Conservation (phyloP, 2,329 filamentous ascomycete species). For the Chrysoporthe cubensis region DNA sequence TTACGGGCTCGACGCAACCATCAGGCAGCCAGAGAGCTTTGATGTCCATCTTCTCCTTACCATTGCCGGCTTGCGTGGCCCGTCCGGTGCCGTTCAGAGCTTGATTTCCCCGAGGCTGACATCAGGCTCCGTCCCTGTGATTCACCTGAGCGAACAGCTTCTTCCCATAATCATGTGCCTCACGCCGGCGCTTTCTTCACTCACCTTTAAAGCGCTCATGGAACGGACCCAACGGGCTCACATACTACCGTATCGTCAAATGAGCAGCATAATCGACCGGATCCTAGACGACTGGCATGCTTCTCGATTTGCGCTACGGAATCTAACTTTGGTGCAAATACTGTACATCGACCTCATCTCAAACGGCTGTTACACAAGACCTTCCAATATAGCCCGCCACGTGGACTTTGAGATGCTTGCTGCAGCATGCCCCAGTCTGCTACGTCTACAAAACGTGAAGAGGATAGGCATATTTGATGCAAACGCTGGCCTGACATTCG, state of each 20-base stretch:
- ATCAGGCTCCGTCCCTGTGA: background rate
- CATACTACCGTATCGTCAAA: background rate
- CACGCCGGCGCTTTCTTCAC: background rate
- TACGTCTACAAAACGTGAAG: background rate
- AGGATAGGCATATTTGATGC: background rate
- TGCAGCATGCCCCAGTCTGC: background rate
- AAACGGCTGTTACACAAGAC: background rate
- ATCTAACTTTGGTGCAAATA: background rate
- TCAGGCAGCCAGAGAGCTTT: background rate
- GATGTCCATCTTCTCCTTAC: background rate
- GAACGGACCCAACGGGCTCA: background rate
- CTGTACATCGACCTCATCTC: background rate
- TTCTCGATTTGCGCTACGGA: background rate
- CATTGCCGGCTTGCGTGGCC: background rate
- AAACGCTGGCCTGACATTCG: too few relatives aligned
- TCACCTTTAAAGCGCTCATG: background rate
- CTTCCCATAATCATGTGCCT: background rate
- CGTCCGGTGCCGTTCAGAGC: background rate
- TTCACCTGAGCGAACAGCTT: background rate
- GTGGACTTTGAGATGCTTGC: background rate
- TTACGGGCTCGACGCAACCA: background rate
- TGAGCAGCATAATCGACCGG: background rate
- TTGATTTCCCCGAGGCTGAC: background rate
- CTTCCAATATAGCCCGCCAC: background rate
- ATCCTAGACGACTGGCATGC: background rate